phyloP scores from a whole-genome alignment of 805 yeast species.

The Candida michaelii region DNA sequence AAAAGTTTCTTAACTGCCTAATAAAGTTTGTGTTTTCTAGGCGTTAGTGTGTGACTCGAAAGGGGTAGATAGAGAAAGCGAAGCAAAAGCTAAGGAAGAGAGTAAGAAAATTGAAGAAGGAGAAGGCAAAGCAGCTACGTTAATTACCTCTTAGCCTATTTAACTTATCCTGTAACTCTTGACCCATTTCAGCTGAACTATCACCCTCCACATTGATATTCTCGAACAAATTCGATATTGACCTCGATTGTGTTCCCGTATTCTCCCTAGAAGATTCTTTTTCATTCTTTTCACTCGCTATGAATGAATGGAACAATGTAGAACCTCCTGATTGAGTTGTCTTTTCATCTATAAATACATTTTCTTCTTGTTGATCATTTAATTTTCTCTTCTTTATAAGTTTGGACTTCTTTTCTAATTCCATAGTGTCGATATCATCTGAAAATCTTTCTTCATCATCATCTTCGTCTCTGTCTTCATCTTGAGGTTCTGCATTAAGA shows the following conservation, averaged over 20 bases:
- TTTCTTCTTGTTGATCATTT: slow-evolving; percentile 18
- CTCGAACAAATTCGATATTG: slow-evolving; percentile 34
- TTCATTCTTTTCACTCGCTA: slow-evolving; percentile 14
- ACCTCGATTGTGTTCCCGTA: slow-evolving; percentile 23
- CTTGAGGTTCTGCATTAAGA: background rate
- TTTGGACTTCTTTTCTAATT: slow-evolving; percentile 15
- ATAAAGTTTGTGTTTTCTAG: no score
- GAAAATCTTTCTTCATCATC: slow-evolving; percentile 16
- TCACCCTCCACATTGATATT: slow-evolving; percentile 14
- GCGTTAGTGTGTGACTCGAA: no score
- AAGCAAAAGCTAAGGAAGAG: no score
- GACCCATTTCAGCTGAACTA: slow-evolving; percentile 16
- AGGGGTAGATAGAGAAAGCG: no score
- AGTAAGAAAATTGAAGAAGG: no score
- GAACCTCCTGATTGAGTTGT: slow-evolving; percentile 23
- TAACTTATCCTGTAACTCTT: slow-evolving; percentile 14
- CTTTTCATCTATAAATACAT: slow-evolving; percentile 33
- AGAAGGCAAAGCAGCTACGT: no score
- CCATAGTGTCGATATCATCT: slow-evolving; percentile 23
- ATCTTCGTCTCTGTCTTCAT: slow-evolving; percentile 16
- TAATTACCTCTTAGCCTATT: slow-evolving; percentile 6
- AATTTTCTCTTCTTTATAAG: slow-evolving; percentile 13
- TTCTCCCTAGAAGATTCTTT: slow-evolving; percentile 15
- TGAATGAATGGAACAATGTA: slow-evolving; percentile 32
- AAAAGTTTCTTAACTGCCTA: no score